Base-by-base conservation (phyloP, 345 rosid genomes). In the Cardamine occulta region DNA sequence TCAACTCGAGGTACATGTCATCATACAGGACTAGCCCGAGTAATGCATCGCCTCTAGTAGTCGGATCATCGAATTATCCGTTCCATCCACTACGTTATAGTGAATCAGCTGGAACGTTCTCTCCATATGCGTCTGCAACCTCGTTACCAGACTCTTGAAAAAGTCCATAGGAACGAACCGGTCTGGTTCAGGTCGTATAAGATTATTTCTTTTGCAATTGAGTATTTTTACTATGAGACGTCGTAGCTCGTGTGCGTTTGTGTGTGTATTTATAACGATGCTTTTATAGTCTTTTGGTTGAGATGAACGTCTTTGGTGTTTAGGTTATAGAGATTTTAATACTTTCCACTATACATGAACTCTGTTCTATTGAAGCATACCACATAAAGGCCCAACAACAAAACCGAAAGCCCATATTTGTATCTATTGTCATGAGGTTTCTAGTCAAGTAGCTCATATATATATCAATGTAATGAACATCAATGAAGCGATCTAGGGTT, bases 51-150 rank as follows among this genome's bases (percentile, higher is more conserved):
- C 84, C 89, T 13, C 82, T 74, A 74, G 45, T 85, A 18, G 15
- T 80, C 12, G 70, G 86, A 37, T 88, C 96, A 31, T 83, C 93
- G 6, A 75, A 89, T 81, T 78, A 75, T 79, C 90, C 53, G 51
- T 79, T 23, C 18, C 83, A 66, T 78, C 87, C 88, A 2, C 83
- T 91, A 42, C 97, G 75, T 65, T 84, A 64, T 60, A 91, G 92
- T 48, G 93, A 86, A 73, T 95, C 99, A n/a, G 91, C 90, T 9
- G 84, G 97, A 57, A 95, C 90, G 63, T 87, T 92, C 86, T 88
- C 97, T 21, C 97, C 99, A 0, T 90, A 82, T 68, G 91, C 92
- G 44, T 95, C 99, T 14, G 90, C 99, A 42, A 90, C 84, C 9
- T 95, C 99, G 32, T 89, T 95, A 31, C 97, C 99, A 13, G 82